Evolutionary conservation across 169 alveolate species (phyloP), one percentile per base, ranked within the genome.

Genomic region (Babesia bovis): DNA sequence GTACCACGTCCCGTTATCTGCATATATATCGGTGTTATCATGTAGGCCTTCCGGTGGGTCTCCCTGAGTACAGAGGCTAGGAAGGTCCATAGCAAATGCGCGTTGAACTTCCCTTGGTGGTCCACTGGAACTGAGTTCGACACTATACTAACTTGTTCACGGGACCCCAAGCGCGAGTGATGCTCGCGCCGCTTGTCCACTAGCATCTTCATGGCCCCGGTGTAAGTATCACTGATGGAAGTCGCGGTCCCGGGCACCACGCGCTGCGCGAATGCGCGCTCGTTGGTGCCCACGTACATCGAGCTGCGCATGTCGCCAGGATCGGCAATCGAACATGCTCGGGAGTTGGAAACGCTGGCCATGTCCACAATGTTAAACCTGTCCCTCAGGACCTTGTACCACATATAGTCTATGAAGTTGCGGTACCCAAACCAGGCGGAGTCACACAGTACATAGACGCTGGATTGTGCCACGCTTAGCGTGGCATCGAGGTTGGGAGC

Each of bases 341-440:
- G 28, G 15, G 82, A 71, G 26, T 36, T 15, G 1, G 55, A 17
- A 13, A 13, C 53, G n/a, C 60, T 61, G 12, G 23, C 73, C 17
- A 60, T 50, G n/a, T 57, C 73, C 5, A 25, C 65, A 32, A 60
- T 6, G 51, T 47, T 42, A 35, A 23, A 71, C 28, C 42, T 23
- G 40, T 71, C 74, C 28, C 82, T 30, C 61, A 71, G 66, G 6
- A 71, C 19, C 72, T 59, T 71, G 60, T 9, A 71, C 82, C 82
- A 71, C 71, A 71, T 42, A 59, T 57, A 78, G 35, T 68, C 60
- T 28, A 78, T 60, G 51, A 69, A 69, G 82, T 78, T 65, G 51
- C 44, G 42, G 60, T 78, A 68, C 25, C 87, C 87, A 7, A 65
- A 42, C 87, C 87, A 78, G n/a, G 87, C 57, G 23, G 82, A 65